Evolutionary conservation across 2,329 filamentous ascomycete genomes (phyloP).

Genomic region (Lomentospora prolificans): DNA sequence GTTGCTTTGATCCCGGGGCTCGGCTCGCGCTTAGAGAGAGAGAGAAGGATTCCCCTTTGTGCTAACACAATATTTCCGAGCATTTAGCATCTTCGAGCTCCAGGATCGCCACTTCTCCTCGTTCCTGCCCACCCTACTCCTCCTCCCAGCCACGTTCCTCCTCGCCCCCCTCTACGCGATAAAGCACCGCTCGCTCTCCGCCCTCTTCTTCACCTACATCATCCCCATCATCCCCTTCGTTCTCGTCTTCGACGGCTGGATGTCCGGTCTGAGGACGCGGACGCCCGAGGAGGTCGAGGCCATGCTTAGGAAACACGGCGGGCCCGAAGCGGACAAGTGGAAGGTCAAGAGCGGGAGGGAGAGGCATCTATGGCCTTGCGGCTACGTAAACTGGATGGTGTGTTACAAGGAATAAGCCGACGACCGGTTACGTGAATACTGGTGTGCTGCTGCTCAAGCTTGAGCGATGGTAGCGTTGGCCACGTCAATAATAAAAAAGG

Average conservation of each 20-base stretch:
- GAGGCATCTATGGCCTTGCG: slow-evolving; percentile 39
- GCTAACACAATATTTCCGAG: no score
- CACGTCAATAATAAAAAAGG: no score
- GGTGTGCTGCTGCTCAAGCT: no score
- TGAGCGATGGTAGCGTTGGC: no score
- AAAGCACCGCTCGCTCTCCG: slow-evolving; percentile 36
- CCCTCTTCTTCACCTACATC: slow-evolving; percentile 56
- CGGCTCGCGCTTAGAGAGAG: no score
- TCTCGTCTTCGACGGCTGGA: slow-evolving; percentile 57
- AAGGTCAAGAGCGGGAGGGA: slow-evolving; percentile 36
- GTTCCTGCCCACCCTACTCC: slow-evolving; percentile 40
- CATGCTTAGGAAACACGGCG: slow-evolving; percentile 40
- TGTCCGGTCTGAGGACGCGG: slow-evolving; percentile 58
- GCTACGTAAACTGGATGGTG: slow-evolving; percentile 42
- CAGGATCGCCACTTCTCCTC: slow-evolving; percentile 52
- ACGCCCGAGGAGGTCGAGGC: slow-evolving; percentile 54
- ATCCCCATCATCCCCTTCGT: slow-evolving; percentile 59
- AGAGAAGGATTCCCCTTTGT: no score
- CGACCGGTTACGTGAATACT: not conserved
- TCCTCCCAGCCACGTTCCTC: slow-evolving; percentile 41
- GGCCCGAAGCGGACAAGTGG: slow-evolving; percentile 31
- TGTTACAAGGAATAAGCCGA: slow-evolving; percentile 26
- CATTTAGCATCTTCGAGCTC: slow-evolving; percentile 57
- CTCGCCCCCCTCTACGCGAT: slow-evolving; percentile 43
- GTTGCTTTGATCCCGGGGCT: no score